Evolutionary conservation across 345 rosid genomes (phyloP).

Genomic region (Tarenaya hassleriana): DNA sequence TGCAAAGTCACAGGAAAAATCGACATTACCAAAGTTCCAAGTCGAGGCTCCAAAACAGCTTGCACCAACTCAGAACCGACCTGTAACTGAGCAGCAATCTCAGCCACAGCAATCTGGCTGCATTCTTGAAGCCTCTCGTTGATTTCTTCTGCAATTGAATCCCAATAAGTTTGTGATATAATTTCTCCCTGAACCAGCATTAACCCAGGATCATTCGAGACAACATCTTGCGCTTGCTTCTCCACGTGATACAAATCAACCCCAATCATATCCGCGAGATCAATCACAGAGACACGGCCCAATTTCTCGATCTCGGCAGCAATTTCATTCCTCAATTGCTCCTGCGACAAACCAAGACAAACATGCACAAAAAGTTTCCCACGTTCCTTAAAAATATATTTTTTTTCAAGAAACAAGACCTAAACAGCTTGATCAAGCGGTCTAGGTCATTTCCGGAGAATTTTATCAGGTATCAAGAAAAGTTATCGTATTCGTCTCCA

Average conservation of each 20-base stretch:
- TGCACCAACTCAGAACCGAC: constrained; percentile 80
- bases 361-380: no score
- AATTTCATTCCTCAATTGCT: constrained; percentile 77
- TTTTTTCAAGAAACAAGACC: background rate
- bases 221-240: constrained; percentile 71
- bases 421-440: constrained; percentile 14
- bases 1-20: constrained; percentile 6
- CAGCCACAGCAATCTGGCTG: constrained; percentile 85
- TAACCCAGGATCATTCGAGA: constrained; percentile 44
- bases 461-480: constrained; percentile 16
- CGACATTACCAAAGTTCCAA: constrained; percentile 78
- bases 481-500: background rate
- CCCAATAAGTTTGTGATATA: constrained; percentile 91
- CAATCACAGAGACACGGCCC: constrained; percentile 88
- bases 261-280: constrained; percentile 69
- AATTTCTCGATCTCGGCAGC: constrained; percentile 44
- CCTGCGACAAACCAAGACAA: constrained; percentile 33
- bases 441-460: constrained; percentile 9
- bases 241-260: constrained; percentile 93
- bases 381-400: background rate
- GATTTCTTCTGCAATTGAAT: constrained; percentile 80
- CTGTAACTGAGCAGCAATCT: constrained; percentile 78
- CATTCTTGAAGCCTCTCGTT: constrained; percentile 96
- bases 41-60: constrained; percentile 82
- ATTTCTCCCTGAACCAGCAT: constrained; percentile 82